Evolutionary conservation across 225 moss, liverwort and hornwort species (phyloP), one percentile per base, ranked within the genome.

Genomic region (Rhytidiadelphus loreus): DNA sequence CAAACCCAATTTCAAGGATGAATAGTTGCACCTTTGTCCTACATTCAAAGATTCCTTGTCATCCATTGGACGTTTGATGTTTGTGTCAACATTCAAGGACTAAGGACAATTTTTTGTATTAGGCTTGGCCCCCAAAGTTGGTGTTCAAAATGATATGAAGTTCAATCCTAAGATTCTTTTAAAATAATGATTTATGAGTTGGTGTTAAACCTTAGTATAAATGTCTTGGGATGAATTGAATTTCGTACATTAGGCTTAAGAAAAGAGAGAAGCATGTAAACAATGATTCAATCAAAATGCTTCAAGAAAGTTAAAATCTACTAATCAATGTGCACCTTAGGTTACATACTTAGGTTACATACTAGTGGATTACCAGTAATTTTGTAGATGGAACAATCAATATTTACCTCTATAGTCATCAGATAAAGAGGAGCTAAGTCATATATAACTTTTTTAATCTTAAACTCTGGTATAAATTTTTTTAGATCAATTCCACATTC

Each of bases 91-190:
- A n/a, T n/a, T n/a, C n/a, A n/a, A n/a, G n/a, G n/a, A n/a, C n/a
- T n/a, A 73, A 46, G 3, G 11, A 18, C 1, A 73, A 0, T 28
- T 72, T 72, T 73, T 46, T 18, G 29, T 30, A 73, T 1, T 18
- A 46, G 11, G 11, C 1, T 1, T 30, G 0, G 3, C 1, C 11
- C 1, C 0, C 2, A 30, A 30, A 19, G 0, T 30, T 73, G 12
- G 30, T 4, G 2, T 19, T 18, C 0, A 30, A 48, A 73, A 48
- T 44, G 46, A 29, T 29, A 29, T 17, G 43, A 43, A 71, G 16
- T 71, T 3, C 0, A 71, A 2, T 71, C 1, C 16, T 3, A 71
- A 43, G 5, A 9, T 16, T 71, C 16, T 9, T 26, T 71, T 71
- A 17, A 26, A 44, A 29, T 10, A 29, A 44, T 10, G 1, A 72